Percentiles rank a stretch among this genome's conserved stretches.
Conservation (phyloP, 2,329 filamentous ascomycete genomes). For the Fusarium sp. region DNA sequence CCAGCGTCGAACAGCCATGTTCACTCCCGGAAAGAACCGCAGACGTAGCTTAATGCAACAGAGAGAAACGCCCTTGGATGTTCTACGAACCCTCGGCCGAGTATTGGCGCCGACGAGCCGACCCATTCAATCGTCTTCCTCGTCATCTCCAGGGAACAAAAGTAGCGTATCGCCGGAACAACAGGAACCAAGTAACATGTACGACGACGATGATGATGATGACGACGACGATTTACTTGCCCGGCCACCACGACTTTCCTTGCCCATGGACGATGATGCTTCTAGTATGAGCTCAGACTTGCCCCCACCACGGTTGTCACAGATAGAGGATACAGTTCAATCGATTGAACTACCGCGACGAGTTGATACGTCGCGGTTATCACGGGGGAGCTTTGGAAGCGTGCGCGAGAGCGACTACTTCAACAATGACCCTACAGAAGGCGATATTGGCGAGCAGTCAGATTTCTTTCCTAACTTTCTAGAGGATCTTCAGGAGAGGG, state of each 20-base stretch:
- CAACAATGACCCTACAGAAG: constrained; percentile 57
- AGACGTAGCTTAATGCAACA: constrained; percentile 71
- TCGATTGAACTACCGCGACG: constrained; percentile 73
- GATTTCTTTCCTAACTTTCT: constrained; percentile 68
- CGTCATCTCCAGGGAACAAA: constrained; percentile 55
- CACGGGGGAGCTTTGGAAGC: constrained; percentile 69
- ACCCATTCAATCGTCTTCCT: constrained; percentile 63
- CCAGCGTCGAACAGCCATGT: constrained; percentile 70
- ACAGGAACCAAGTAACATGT: constrained; percentile 61
- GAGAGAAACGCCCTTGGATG: constrained; percentile 69
- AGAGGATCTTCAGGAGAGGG: constrained; percentile 59
- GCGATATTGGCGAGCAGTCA: constrained; percentile 60
- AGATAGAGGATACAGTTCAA: constrained; percentile 71
- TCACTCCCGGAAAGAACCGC: constrained; percentile 72
- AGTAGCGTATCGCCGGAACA: constrained; percentile 49
- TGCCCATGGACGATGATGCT: constrained; percentile 66
- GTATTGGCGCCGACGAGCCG: constrained; percentile 66
- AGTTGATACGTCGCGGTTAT: constrained; percentile 62
- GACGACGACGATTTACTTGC: constrained; percentile 62
- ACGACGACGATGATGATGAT: constrained; percentile 67
- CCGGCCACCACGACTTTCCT: constrained; percentile 66
- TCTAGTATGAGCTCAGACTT: constrained; percentile 69
- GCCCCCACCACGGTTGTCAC: constrained; percentile 67
- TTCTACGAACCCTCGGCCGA: constrained; percentile 68
- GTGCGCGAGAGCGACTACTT: constrained; percentile 69